Base-by-base conservation (phyloP, 2,329 filamentous ascomycete species). In the Dactylellina sp. region DNA sequence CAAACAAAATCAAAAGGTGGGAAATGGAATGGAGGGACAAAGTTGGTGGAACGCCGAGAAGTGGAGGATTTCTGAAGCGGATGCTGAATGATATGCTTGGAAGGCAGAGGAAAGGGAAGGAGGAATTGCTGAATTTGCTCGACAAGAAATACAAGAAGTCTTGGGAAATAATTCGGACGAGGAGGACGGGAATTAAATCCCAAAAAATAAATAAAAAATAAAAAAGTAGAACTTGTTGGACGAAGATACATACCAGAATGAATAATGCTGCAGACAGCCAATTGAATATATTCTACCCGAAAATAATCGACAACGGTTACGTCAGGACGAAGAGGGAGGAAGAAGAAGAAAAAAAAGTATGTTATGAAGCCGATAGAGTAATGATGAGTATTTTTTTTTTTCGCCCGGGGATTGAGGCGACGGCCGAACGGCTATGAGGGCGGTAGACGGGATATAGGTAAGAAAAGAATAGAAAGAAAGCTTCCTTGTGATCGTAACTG, bases 381-480 rank as follows among this genome's bases (percentile, higher is more conserved):
- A 61, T 37, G 47, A 14, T 32, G 4, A 35, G 32, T 6, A 35
- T 35, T 6, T 35, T 12, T 44, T 1, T 16, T 20, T 44, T 52
- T 49, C 39, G 53, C 16, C 25, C 32, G 53, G n/a, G n/a, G 37
- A 70, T 7, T 4, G 14, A 35, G 25, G 37, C 7, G 22, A 52
- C 52, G 37, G 56, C 42, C 35, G 16, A 46, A 55, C 57, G 62
- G 55, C 55, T 57, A 66, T n/a, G 61, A 64, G 42, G 50, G 56
- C 28, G 49, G 71, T 20, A 57, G 63, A 44, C 62, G 62, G 20
- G 71, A 68, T 75, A 68, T 66, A 7, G 63, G 71, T 62, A 75
- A 53, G 71, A 75, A 75, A 42, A 75, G 62, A 57, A 75, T 68
- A 61, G 71, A 61, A 62, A 72, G 53, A 40, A 65, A 50, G 61